Evolutionary conservation across 345 rosid species (phyloP).

Genomic region (Brassica rapa): DNA sequence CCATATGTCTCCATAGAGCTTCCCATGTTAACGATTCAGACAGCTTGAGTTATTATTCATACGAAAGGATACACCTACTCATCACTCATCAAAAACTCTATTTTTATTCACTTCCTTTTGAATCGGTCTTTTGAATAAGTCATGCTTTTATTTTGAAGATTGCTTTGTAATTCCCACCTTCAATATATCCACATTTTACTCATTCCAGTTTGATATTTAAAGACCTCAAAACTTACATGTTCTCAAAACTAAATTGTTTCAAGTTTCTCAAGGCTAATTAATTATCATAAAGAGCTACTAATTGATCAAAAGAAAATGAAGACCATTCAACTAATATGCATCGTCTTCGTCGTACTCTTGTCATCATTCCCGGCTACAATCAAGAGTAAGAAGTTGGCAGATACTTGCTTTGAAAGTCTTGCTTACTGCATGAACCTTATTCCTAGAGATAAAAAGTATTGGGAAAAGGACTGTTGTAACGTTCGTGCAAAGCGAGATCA

Average conservation of each 20-base stretch:
- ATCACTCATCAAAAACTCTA: background rate
- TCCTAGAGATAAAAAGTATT: background rate
- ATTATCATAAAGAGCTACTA: background rate
- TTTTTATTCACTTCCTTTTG: background rate
- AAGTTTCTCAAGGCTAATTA: background rate
- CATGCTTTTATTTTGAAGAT: background rate
- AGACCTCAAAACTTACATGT: background rate
- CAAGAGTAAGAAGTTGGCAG: background rate
- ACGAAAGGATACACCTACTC: background rate
- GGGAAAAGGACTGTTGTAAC: background rate
- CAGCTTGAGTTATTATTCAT: background rate
- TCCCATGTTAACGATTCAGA: conserved; percentile 83
- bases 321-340: background rate
- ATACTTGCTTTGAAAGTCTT: background rate
- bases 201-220: background rate
- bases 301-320: background rate
- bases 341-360: background rate
- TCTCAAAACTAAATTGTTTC: background rate
- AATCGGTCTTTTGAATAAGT: background rate
- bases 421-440: background rate
- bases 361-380: background rate
- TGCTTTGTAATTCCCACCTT: background rate
- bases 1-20: conserved; percentile 65
- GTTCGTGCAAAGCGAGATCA: background rate
- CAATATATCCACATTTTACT: background rate